Evolutionary conservation across 192 early-diverging fungal species (phyloP).

Genomic region (Coemansia sp.): DNA sequence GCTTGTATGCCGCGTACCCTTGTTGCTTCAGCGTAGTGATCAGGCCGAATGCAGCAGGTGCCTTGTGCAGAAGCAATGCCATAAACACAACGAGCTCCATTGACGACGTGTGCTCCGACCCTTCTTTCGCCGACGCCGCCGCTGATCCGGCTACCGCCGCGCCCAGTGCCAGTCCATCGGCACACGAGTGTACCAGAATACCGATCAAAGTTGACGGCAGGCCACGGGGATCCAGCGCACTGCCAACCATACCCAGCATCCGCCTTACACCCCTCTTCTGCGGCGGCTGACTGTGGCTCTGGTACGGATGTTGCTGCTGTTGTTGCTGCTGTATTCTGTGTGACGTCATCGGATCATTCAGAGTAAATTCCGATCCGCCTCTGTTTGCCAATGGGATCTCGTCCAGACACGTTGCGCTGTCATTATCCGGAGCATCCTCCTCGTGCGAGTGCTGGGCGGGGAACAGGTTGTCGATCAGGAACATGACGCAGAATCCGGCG

Average conservation of each 20-base stretch:
- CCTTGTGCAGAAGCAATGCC: slow-evolving; percentile 96
- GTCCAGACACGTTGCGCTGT: slow-evolving; percentile 38
- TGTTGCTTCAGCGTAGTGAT: slow-evolving; percentile 82
- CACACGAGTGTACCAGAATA: slow-evolving; percentile 92
- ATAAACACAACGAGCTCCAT: slow-evolving; percentile 78
- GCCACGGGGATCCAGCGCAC: slow-evolving; percentile 38
- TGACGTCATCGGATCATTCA: slow-evolving; percentile 5
- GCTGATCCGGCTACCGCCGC: slow-evolving; percentile 67
- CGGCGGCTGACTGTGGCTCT: not conserved
- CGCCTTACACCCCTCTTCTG: not conserved
- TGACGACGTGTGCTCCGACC: slow-evolving; percentile 51
- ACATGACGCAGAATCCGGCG: slow-evolving; percentile 86
- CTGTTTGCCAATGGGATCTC: slow-evolving; percentile 29
- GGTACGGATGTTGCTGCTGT: not conserved
- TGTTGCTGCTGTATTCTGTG: slow-evolving; percentile 1
- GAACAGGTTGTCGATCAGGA: slow-evolving; percentile 69
- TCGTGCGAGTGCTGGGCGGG: slow-evolving; percentile 13
- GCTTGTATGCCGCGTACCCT: slow-evolving; percentile 60
- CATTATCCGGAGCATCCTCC: slow-evolving; percentile 14
- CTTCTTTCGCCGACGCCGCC: slow-evolving; percentile 14
- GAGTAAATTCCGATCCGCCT: slow-evolving; percentile 27
- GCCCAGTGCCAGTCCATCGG: slow-evolving; percentile 92
- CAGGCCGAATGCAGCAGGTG: slow-evolving; percentile 89
- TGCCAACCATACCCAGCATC: slow-evolving; percentile 16
- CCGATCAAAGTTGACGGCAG: slow-evolving; percentile 77